Base-by-base conservation (phyloP, 768 basidiomycete genomes). In the Dioszegia aurantiaca region DNA sequence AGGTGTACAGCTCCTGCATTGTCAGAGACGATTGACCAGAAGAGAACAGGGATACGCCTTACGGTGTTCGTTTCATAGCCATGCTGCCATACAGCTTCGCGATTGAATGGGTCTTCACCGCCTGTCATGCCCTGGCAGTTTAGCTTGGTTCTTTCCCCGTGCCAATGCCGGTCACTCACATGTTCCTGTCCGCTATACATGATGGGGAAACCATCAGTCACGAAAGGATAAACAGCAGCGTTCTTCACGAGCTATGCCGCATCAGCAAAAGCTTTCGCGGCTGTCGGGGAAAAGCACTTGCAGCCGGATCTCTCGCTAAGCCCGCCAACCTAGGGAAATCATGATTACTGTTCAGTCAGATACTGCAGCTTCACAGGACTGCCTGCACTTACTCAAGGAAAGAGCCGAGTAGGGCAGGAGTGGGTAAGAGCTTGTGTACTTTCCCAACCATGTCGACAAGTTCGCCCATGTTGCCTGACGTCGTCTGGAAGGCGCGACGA, bases 201-300 rank as follows among this genome's bases (percentile, higher is more conserved):
- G 26, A 75, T 72, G 2, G 78, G 77, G 37, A 78, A 68, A 10
- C 78, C 78, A 42, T 79, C 78, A 43, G 57, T 66, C 27, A 75
- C 63, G 56, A 78, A 78, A 9, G 73, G 72, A 57, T 68, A 78
- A 5, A 77, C 72, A 21, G 73, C 64, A 14, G 77, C 77, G 54
- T 76, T 79, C 62, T 71, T 70, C 43, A 68, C 67, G 42, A 75
- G 62, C 69, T 69, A 33, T 36, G 17, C 46, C 4, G 6, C 43
- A 8, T 21, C 37, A 21, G 24, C 33, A 23, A 27, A 4, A 41
- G 16, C n/a, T 4, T 48, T 11, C 14, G 17, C n/a, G 10, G 2
- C 23, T 26, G 8, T 10, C 26, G 12, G 44, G 14, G 33, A 21
- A 42, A n/a, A n/a, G 40, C 4, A 64, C 69, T 57, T 46, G 70